Base-by-base conservation (phyloP, 768 basidiomycete species). In the Lactifluus subvellereus region DNA sequence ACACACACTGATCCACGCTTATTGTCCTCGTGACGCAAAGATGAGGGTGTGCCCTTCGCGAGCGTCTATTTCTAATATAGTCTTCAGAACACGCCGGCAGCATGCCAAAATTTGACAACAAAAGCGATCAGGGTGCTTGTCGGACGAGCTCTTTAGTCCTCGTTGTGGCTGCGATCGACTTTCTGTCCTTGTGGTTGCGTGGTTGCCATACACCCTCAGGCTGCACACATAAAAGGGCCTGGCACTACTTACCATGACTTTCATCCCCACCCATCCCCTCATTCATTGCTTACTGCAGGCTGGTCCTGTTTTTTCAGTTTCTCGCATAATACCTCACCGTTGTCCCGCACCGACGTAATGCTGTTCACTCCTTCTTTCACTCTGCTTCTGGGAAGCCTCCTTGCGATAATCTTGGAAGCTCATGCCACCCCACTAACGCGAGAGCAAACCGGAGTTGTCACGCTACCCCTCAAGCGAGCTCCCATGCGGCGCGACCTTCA, bases 291-390 rank as follows among this genome's bases (percentile, higher is more conserved):
- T n/a, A 27, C 40, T 27, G 27, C 13, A 60, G 58, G 59, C 59
- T 51, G 59, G 63, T 64, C 59, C 63, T 60, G 27, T n/a, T 38
- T 38, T 43, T 30, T 30, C 9, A 6, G 4, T 40, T 37, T 52
- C 51, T 30, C 11, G 1, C 27, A 27, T 63, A 85, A 54, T 62
- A 78, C 61, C 54, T 95, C 83, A 18, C 92, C 77, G 71, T 88
- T 71, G 77, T 95, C 94, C 91, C 94, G 94, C 64, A 40, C 43
- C 53, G 62, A 68, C 65, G 73, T 69, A 67, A 89, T 89, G 87
- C 81, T 82, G 67, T 75, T 87, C 70, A 75, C 75, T 50, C 68
- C 80, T 68, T 74, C 77, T 47, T 78, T 87, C 67, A 74, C 79
- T 61, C 63, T 80, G 64, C 77, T 89, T 67, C 76, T 84, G 62